Base-by-base conservation (phyloP, 768 basidiomycete species). In the Suillus variegatus region DNA sequence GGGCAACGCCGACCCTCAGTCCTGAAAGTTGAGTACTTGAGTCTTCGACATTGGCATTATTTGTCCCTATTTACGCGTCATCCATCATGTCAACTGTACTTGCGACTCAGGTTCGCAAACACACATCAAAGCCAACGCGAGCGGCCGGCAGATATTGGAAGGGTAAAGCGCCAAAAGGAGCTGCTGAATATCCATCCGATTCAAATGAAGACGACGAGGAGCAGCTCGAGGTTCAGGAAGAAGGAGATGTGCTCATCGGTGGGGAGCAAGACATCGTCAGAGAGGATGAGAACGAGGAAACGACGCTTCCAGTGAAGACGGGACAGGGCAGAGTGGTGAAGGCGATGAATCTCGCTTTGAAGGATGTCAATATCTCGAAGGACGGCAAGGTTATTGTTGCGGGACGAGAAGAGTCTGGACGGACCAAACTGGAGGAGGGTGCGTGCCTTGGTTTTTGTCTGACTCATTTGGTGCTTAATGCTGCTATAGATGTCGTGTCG, bases 141-240 rank as follows among this genome's bases (percentile, higher is more conserved):
- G 93, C 95, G 6, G 93, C 87, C 3, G 90, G 86, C 7, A 90
- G 95, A 3, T 96, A 97, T 77, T 93, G 93, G 88, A 92, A 91
- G 70, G 95, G 95, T 63, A 93, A 94, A 70, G 92, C 88, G 0
- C 94, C 94, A 0, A 94, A 93, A 75, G 92, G 91, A 55, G 83
- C 79, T 2, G 83, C 79, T 2, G 86, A 86, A 32, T 76, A 79
- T 47, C 80, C 85, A 25, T 89, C 90, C 7, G 90, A 91, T 68
- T 88, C 88, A 4, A 89, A 89, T 52, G 84, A 85, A 57, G 85
- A 87, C 66, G 57, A 43, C 1, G 86, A 84, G 1, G 81, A 78
- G 40, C 77, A 71, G 64, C 72, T 76, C 54, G 71, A 73, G 54
- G 76, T 79, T 25, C 83, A 82, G 47, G 77, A 81, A 57, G 77